Evolutionary conservation across 1,284 basidiomycete species (phyloP), one percentile per base, ranked within the genome.

Genomic region (Boletus semigastroideus): DNA sequence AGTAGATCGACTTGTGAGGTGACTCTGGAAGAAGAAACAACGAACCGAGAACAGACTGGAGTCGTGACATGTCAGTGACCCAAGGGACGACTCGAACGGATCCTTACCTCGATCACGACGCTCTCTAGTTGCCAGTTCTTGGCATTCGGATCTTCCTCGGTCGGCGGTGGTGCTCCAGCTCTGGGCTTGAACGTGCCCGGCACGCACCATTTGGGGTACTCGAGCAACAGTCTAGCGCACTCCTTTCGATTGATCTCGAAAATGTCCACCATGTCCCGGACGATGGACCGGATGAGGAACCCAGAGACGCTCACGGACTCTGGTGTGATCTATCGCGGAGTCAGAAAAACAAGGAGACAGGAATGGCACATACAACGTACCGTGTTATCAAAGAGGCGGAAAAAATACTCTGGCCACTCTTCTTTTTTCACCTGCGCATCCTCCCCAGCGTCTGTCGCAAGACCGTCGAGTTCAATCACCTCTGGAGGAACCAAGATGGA

Each of bases 161-260:
- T 70, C n/a, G 48, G 22, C 12, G 70, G 67, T 25, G 78, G 76
- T 13, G 82, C 80, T 12, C 80, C 82, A 8, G 83, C 79, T 63
- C 77, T 81, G 9, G 84, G 80, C 61, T 86, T 90, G 79, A 97
- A 98, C 0, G 92, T 94, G 2, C 92, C 92, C 8, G 80, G 76
- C 1, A 86, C 69, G 46, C 88, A 80, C 90, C 94, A 97, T 61
- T 88, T 89, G 1, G 93, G 91, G 46, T 94, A 85, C 60, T 94
- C 89, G 37, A 98, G 78, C 3, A 99, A 77, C 12, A 98, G 73
- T 12, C 90, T 79, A 2, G 96, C 93, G 60, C 89, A 92, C 64
- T 99, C 96, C 70, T 97, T 98, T 49, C 96, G 84, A 70, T 99
- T 99, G 43, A 97, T 84, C 70, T 99, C 96, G 67, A 92, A 99